Conservation (phyloP, 495 filamentous ascomycete species). For the Cryomyces minteri region DNA sequence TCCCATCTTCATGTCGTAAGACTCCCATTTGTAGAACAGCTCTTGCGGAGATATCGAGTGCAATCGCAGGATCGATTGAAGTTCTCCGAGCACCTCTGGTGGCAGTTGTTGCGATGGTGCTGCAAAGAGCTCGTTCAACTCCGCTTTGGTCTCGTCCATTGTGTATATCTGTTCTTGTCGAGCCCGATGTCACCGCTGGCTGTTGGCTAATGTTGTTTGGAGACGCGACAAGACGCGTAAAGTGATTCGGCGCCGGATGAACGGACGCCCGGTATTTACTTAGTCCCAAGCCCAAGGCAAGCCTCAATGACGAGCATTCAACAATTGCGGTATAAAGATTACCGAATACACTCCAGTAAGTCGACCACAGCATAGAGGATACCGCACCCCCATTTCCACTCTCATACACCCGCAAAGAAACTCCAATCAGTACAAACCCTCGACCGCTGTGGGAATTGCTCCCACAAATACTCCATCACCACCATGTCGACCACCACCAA, state of each 20-base stretch:
- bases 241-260: too few relatives aligned
- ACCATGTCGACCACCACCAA: neutral
- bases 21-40: constrained; percentile 94
- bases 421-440: too few relatives aligned
- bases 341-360: too few relatives aligned
- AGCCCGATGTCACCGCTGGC: neutral
- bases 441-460: too few relatives aligned
- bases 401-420: too few relatives aligned
- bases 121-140: constrained; percentile 54
- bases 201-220: constrained; percentile 2
- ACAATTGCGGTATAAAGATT: too few relatives aligned
- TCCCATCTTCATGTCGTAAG: constrained; percentile 85
- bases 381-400: too few relatives aligned
- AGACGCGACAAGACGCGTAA: neutral
- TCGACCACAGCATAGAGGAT: too few relatives aligned
- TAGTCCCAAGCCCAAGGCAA: too few relatives aligned
- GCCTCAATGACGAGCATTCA: too few relatives aligned
- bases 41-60: constrained; percentile 63
- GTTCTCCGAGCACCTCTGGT: constrained; percentile 55
- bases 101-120: constrained; percentile 36
- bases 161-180: neutral
- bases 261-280: too few relatives aligned
- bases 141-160: constrained; percentile 35
- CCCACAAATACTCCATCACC: too few relatives aligned
- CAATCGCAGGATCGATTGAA: constrained; percentile 68